Evolutionary conservation across 345 rosid species (phyloP).

Genomic region (Citrus reticulata): DNA sequence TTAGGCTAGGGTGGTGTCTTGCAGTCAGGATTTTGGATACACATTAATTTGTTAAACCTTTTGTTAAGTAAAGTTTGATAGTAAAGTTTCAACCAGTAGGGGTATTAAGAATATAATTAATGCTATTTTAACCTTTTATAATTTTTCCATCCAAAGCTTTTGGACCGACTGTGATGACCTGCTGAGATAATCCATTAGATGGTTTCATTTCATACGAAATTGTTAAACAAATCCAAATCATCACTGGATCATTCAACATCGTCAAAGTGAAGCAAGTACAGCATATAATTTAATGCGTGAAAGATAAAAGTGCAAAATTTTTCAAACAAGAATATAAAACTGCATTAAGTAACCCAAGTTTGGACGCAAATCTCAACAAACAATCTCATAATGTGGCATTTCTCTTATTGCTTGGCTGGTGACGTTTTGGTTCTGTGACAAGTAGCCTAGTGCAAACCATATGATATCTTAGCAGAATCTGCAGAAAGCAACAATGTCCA

Average conservation of each 20-base stretch:
- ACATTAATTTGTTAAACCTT: background rate
- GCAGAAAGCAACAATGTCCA: slow-evolving; percentile 9
- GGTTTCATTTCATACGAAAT: background rate
- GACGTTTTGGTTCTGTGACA: slow-evolving; percentile 42
- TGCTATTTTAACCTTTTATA: background rate
- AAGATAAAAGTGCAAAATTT: background rate
- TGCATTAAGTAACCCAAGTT: slow-evolving; percentile 20
- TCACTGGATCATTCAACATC: background rate
- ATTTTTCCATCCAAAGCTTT: background rate
- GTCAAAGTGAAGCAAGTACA: background rate
- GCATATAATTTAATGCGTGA: background rate
- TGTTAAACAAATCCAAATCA: background rate
- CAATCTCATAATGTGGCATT: slow-evolving; percentile 4
- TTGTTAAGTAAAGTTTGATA: slow-evolving; percentile 4
- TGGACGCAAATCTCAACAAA: slow-evolving; percentile 51
- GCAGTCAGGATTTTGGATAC: background rate
- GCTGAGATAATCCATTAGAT: background rate
- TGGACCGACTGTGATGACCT: background rate
- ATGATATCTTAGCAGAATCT: slow-evolving; percentile 10
- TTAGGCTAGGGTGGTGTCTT: background rate
- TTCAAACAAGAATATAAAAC: background rate
- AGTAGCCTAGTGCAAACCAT: slow-evolving; percentile 45
- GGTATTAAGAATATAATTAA: background rate
- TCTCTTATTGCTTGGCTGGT: slow-evolving; percentile 37
- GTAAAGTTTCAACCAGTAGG: slow-evolving; percentile 13